Evolutionary conservation across 1,284 basidiomycete genomes (phyloP), one percentile per base, ranked within the genome.

Genomic region (Cryptococcus depauperatus): DNA sequence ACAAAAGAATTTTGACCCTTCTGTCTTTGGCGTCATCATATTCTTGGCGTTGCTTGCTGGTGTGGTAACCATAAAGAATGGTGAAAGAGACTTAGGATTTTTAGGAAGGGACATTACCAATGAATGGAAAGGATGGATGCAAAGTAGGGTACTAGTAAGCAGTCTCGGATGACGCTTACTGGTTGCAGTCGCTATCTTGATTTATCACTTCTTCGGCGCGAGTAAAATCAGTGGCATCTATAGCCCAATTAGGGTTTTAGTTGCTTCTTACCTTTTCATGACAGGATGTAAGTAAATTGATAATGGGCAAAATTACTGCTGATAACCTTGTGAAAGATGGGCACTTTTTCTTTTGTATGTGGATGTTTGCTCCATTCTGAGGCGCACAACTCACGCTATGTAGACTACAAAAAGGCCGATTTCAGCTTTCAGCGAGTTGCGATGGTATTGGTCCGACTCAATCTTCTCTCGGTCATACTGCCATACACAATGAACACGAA

Each of bases 81-180:
- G 65, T 22, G 73, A 74, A 44, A 86, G 84, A 57, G 87, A 92
- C 62, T 70, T 84, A 39, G 88, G 89, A 0, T 86, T 90, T 68
- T 72, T 92, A 55, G 91, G 89, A 59, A 76, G 88, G 43, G 85
- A 90, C 43, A 86, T 92, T 67, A 91, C 87, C 0, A 87, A 93
- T 58, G 88, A 93, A 69, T 90, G 86, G 86, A 92, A 92, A 67
- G 88, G 88, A 1, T 92, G 88, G 88, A 93, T 93, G 88, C 88
- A 92, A 73, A 76, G 85, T 87, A 62, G 48, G 82, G 73, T 35
- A 9, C 19, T 30, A 28, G n/a, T 13, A 23, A 21, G 11, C 11
- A 2, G 16, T 21, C n/a, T 30, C 19, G 25, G 22, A 37, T 21
- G 28, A 27, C 37, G 35, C 54, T 47, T 37, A 55, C 29, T 8